Evolutionary conservation across 2,329 filamentous ascomycete species (phyloP).

Genomic region (Neonectria faginata): DNA sequence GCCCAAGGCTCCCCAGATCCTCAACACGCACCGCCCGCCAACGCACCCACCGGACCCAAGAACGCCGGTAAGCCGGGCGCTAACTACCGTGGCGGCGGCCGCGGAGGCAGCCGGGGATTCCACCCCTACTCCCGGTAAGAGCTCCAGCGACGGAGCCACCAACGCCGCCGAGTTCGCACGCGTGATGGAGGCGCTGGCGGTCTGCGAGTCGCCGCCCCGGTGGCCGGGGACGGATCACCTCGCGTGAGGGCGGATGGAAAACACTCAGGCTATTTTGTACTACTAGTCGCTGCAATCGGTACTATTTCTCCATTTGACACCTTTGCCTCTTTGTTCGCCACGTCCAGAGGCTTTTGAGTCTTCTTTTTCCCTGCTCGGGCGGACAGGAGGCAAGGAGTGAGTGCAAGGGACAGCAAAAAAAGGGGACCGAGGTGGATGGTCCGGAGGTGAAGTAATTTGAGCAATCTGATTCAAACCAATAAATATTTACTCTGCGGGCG

Average conservation of each 20-base stretch:
- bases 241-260: conserved; percentile 1
- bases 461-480: conserved; percentile 24
- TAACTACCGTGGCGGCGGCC: conserved; percentile 91
- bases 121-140: conserved; percentile 75
- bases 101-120: conserved; percentile 79
- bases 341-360: conserved; percentile 1
- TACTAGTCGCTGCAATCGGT: conserved; percentile 20
- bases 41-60: conserved; percentile 91
- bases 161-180: conserved; percentile 5
- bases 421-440: conserved; percentile 6
- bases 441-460: conserved; percentile 26
- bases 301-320: conserved; percentile 15
- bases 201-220: background rate
- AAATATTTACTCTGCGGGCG: conserved; percentile 15
- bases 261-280: conserved; percentile 19
- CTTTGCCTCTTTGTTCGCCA: conserved; percentile 9
- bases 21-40: conserved; percentile 62
- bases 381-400: conserved; percentile 1
- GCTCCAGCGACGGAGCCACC: background rate
- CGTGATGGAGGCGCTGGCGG: conserved; percentile 1
- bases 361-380: conserved; percentile 7
- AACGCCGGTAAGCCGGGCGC: conserved; percentile 92
- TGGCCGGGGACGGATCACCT: background rate
- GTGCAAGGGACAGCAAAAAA: conserved; percentile 20
- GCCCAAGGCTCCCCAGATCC: conserved; percentile 57